Evolutionary conservation across 2,329 filamentous ascomycete genomes (phyloP).

Genomic region (Xylariales sp.): DNA sequence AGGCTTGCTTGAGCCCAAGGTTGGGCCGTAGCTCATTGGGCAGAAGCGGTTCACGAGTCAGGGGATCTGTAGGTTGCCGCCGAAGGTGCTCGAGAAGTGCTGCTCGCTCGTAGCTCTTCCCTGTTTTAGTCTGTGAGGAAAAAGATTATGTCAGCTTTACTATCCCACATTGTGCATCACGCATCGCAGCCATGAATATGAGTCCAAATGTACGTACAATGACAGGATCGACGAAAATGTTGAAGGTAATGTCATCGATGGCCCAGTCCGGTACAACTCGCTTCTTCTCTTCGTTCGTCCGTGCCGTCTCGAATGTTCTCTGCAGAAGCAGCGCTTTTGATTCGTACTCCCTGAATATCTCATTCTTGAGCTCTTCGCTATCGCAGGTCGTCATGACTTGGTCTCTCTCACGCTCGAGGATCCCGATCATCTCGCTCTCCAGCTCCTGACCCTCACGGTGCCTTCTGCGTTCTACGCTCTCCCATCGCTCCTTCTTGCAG

Average conservation of each 20-base stretch:
- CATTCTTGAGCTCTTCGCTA: conserved; percentile 34
- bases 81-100: conserved; percentile 84
- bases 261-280: conserved; percentile 70
- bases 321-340: conserved; percentile 40
- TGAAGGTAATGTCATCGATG: conserved; percentile 72
- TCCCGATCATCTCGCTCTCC: conserved; percentile 52
- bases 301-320: conserved; percentile 48
- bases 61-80: conserved; percentile 69
- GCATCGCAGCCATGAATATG: no score
- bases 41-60: conserved; percentile 72
- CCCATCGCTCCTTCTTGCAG: conserved; percentile 86
- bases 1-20: conserved; percentile 73
- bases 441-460: conserved; percentile 52
- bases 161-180: no score
- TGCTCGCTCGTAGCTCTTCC: conserved; percentile 84
- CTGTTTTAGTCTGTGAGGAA: conserved; percentile 79
- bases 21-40: conserved; percentile 75
- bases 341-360: conserved; percentile 43
- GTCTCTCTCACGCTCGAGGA: conserved; percentile 45
- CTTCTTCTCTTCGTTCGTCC: conserved; percentile 36
- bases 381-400: conserved; percentile 23
- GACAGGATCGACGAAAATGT: conserved; percentile 68
- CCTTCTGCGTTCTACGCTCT: conserved; percentile 62
- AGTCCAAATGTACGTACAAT: no score
- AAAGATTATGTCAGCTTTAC: no score